Evolutionary conservation across 208 protist genomes (phyloP).

Genomic region (Trypanosomatidae sp.): DNA sequence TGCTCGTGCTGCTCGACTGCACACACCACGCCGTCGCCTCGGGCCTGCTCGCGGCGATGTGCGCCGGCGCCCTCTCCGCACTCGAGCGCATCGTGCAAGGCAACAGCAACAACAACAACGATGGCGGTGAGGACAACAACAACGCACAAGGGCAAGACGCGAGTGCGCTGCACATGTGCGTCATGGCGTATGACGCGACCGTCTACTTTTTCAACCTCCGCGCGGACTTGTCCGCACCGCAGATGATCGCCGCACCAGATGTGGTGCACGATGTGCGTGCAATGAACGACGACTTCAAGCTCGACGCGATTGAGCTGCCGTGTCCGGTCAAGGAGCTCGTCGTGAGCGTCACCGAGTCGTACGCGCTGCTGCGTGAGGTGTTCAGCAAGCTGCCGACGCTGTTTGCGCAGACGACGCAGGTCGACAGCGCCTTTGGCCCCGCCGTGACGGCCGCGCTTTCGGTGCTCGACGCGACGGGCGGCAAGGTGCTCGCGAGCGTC

Average conservation of each 20-base stretch:
- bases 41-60: conserved; percentile 69
- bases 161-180: conserved; percentile 73
- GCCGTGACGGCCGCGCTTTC: conserved; percentile 86
- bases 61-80: conserved; percentile 39
- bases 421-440: conserved; percentile 85
- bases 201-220: conserved; percentile 93
- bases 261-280: conserved; percentile 61
- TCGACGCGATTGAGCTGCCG: conserved; percentile 74
- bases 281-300: conserved; percentile 71
- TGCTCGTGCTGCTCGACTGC: conserved; percentile 93
- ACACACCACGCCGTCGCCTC: conserved; percentile 78
- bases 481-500: conserved; percentile 89
- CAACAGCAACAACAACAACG: no score
- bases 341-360: conserved; percentile 63
- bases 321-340: conserved; percentile 54
- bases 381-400: conserved; percentile 57
- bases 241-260: conserved; percentile 84
- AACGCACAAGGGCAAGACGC: no score
- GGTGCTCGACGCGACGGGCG: conserved; percentile 79
- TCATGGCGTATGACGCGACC: conserved; percentile 62
- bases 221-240: conserved; percentile 39
- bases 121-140: no score
- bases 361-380: conserved; percentile 44
- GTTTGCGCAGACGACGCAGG: conserved; percentile 58
- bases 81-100: conserved; percentile 64